These are phyloP conservation scores for Colletotrichum filicis DNA, from an alignment of 2,329 filamentous ascomycete species.

Conservation along the genomic window DNA sequence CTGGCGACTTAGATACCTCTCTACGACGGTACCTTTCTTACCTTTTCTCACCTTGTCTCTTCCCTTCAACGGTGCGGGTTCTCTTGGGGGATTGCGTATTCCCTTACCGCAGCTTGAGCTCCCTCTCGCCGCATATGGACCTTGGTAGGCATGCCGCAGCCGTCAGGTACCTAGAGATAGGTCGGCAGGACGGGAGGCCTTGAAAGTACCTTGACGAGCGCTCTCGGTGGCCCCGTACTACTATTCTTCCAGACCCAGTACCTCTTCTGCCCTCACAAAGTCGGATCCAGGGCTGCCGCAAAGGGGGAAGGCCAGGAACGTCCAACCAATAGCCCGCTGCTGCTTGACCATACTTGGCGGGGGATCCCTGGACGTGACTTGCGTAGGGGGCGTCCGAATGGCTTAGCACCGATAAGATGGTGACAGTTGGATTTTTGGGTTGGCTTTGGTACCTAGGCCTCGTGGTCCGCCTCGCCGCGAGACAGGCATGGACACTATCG, in stretches of 20 bases:
- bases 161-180: not conserved
- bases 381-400: conserved; percentile 12
- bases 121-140: not conserved
- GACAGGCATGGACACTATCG: conserved; percentile 20
- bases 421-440: not conserved
- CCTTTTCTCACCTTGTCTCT: not conserved
- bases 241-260: conserved; percentile 4
- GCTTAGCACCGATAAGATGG: conserved; percentile 16
- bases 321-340: conserved; percentile 7
- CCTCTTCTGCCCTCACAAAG: not conserved
- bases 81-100: not conserved
- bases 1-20: not conserved
- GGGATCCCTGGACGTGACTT: conserved; percentile 8
- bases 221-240: not conserved
- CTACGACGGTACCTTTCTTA: not conserved
- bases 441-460: not conserved
- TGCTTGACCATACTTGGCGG: not conserved
- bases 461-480: conserved; percentile 24
- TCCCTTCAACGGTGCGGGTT: not conserved
- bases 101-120: not conserved
- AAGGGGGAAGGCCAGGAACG: conserved; percentile 1
- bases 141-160: not conserved
- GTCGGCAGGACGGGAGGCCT: not conserved
- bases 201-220: not conserved
- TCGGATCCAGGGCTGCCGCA: conserved; percentile 2